Base-by-base conservation (phyloP, 768 basidiomycete species). In the Pleurotus citrinopileatus region DNA sequence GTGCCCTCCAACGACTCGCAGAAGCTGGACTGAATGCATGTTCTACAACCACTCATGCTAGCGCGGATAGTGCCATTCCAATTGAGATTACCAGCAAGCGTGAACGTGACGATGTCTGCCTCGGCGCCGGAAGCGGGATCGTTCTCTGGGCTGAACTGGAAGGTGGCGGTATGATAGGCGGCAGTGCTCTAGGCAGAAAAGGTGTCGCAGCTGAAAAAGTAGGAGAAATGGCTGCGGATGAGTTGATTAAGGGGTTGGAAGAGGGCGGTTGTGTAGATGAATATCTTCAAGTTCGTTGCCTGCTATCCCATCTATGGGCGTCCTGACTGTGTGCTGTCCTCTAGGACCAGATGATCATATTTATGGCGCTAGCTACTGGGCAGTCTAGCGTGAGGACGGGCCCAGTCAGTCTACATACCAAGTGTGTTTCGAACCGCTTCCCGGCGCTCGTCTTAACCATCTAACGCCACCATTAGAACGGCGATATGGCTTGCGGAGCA, bases 181-280 rank as follows among this genome's bases (percentile, higher is more conserved):
- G 87, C 2, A 86, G 84, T 56, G 83, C 86, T 1, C 73, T 88
- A 25, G 84, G 87, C 12, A 67, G 66, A 25, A 84, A 81, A 58
- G 74, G 75, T 13, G 67, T 71, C 46, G 61, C 73, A 12, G 75
- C 82, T 0, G 66, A 65, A 45, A 57, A 59, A 2, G 77, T 88
- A 7, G 89, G 87, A 10, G 70, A 74, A 38, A 76, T 77, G 53
- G 89, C 89, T 17, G 89, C 84, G 2, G 63, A 70, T 12, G 81
- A 85, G 57, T 65, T 91, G 7, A 60, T 81, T 29, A 70, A 70
- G 55, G 87, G 83, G 43, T 60, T 91, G 53, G 65, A 74, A 10
- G 76, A 80, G n/a, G 86, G 76, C 4, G 88, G 87, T 25, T 88
- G 86, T 58, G 83, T 91, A 1, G 90, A 92, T 57, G 89, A 88